These are phyloP conservation scores for Hymenoscyphus albidus DNA, from an alignment of 2,329 filamentous ascomycete species.

Conservation along the genomic window DNA sequence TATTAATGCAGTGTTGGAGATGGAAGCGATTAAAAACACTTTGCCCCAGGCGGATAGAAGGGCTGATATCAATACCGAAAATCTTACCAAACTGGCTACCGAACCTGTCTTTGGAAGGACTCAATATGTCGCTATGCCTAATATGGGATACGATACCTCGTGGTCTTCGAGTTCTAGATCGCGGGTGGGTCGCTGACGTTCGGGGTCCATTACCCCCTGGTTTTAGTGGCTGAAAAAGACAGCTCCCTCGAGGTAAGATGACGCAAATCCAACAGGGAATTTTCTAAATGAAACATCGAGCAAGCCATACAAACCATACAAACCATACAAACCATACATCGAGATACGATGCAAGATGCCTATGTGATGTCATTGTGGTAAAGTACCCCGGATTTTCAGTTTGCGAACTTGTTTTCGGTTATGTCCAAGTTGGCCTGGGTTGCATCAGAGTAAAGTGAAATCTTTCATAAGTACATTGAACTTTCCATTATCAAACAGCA, in stretches of 20 bases:
- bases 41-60: not conserved
- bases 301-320: not conserved
- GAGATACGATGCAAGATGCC: not conserved
- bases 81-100: not conserved
- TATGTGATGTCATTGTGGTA: constrained; percentile 11
- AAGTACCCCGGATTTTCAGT: constrained; percentile 9
- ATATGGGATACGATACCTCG: not conserved
- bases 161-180: not conserved
- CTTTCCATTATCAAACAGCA: not conserved
- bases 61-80: not conserved
- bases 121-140: not conserved
- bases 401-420: constrained; percentile 4
- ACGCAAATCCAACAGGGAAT: constrained; percentile 8
- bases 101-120: not conserved
- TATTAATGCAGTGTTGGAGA: not conserved
- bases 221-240: not conserved
- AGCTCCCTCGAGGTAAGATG: constrained; percentile 3
- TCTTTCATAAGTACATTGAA: constrained; percentile 9
- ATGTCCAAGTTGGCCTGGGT: not conserved
- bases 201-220: not conserved
- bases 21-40: not conserved
- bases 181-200: not conserved
- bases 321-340: not conserved
- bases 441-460: constrained; percentile 1
- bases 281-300: constrained; percentile 7